Conservation (phyloP, 225 moss, liverwort and hornwort genomes). For the Neckera pumila region DNA sequence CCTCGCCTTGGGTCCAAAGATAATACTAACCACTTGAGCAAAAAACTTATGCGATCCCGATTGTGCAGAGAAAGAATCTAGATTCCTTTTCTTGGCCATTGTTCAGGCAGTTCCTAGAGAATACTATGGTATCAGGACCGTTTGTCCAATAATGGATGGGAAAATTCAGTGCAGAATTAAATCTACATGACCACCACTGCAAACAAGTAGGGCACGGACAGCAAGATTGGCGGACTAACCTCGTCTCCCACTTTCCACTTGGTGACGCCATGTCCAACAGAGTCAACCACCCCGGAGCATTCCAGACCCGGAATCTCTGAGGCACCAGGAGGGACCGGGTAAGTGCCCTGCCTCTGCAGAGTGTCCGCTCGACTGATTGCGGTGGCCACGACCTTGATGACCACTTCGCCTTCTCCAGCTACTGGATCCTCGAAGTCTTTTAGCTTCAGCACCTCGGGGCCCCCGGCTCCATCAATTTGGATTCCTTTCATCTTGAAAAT, state of each 20-base stretch:
- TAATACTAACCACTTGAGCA: neutral
- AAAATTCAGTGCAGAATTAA: neutral
- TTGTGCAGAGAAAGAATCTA: neutral
- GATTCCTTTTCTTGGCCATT: neutral
- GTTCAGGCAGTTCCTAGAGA: neutral
- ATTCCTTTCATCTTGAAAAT: conserved; percentile 53
- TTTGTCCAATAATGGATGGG: neutral
- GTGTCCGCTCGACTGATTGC: conserved; percentile 66
- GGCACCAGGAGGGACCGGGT: conserved; percentile 38
- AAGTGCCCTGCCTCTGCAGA: conserved; percentile 43
- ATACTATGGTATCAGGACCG: neutral
- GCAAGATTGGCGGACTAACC: conserved; percentile 3
- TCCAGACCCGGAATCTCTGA: conserved; percentile 63
- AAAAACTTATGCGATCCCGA: neutral
- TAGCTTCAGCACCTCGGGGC: conserved; percentile 57
- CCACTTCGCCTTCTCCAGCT: conserved; percentile 48
- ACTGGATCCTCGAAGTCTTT: conserved; percentile 37
- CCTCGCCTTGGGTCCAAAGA: neutral
- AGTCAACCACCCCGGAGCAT: conserved; percentile 64
- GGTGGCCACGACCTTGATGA: conserved; percentile 45
- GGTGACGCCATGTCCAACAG: conserved; percentile 49
- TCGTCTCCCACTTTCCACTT: conserved; percentile 84
- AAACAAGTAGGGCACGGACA: neutral
- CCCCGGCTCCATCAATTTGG: conserved; percentile 38
- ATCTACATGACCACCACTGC: neutral